These are phyloP conservation scores for Ophiostoma angusticollis DNA, from an alignment of 2,329 filamentous ascomycete genomes.

Conservation along the genomic window DNA sequence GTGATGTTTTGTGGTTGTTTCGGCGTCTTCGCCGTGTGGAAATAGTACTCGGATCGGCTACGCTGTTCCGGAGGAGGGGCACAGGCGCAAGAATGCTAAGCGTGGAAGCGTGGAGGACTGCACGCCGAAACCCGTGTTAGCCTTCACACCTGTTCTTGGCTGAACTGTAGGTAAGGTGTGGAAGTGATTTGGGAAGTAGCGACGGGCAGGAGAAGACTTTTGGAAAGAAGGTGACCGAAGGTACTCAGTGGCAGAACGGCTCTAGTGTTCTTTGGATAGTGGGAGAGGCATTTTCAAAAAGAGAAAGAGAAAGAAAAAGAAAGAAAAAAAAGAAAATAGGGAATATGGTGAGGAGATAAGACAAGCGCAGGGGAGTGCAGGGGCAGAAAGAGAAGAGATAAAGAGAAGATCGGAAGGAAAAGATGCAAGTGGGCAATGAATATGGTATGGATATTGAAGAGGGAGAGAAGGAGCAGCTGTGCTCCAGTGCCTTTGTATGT, in stretches of 20 bases:
- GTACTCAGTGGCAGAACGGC: too few relatives aligned
- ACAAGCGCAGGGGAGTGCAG: too few relatives aligned
- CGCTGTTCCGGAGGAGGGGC: conserved; percentile 6
- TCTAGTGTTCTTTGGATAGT: too few relatives aligned
- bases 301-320: background rate
- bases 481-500: background rate
- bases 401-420: background rate
- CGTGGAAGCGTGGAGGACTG: too few relatives aligned
- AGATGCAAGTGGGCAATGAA: background rate
- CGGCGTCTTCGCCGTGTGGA: too few relatives aligned
- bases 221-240: too few relatives aligned
- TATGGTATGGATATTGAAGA: background rate
- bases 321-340: background rate
- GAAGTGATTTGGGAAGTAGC: conserved; percentile 1
- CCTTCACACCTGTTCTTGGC: background rate
- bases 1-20: too few relatives aligned
- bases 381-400: background rate
- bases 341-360: too few relatives aligned
- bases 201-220: too few relatives aligned
- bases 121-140: conserved; percentile 2
- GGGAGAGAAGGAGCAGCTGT: background rate
- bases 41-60: background rate
- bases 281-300: too few relatives aligned
- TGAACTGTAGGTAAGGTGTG: background rate
- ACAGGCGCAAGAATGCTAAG: background rate